A percentile compares a stretch with the other conserved stretches of the same genome.
Conservation (phyloP, 495 filamentous ascomycete genomes). For the Niebla homalea region DNA sequence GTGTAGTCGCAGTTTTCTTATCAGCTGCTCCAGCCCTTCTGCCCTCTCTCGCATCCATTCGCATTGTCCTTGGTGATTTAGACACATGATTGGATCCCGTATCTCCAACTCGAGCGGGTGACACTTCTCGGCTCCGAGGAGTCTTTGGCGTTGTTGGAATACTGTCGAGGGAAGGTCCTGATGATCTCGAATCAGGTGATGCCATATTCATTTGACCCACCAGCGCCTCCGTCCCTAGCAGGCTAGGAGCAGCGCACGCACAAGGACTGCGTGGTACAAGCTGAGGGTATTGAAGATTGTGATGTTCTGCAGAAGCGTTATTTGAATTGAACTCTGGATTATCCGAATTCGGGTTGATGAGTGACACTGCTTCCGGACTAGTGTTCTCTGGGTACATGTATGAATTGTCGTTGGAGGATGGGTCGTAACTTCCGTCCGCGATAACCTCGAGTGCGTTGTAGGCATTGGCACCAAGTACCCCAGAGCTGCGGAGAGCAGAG, state of each 20-base stretch:
- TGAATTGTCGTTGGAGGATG: constrained; percentile 27
- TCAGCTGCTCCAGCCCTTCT: too few relatives aligned
- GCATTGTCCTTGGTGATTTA: neutral
- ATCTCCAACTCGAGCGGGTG: neutral
- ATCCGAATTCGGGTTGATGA: neutral
- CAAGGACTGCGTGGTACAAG: neutral
- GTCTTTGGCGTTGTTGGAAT: constrained; percentile 6
- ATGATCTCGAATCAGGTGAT: constrained; percentile 28
- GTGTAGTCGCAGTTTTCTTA: too few relatives aligned
- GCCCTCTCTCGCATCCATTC: too few relatives aligned
- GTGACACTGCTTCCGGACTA: neutral
- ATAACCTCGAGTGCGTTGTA: constrained; percentile 16
- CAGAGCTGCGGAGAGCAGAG: constrained; percentile 56
- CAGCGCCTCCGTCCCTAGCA: constrained; percentile 53
- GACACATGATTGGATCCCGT: neutral
- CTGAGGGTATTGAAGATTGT: constrained; percentile 10
- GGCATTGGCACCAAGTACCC: constrained; percentile 27
- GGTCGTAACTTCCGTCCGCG: constrained; percentile 16
- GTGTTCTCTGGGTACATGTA: neutral
- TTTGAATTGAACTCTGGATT: neutral
- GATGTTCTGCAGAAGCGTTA: neutral
- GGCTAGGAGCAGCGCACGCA: constrained; percentile 37
- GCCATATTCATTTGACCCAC: constrained; percentile 57
- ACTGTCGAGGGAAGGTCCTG: constrained; percentile 7
- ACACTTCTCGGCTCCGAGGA: constrained; percentile 6